phyloP scores from a whole-genome alignment of 805 yeast genomes.

The Lipomyces kockii region DNA sequence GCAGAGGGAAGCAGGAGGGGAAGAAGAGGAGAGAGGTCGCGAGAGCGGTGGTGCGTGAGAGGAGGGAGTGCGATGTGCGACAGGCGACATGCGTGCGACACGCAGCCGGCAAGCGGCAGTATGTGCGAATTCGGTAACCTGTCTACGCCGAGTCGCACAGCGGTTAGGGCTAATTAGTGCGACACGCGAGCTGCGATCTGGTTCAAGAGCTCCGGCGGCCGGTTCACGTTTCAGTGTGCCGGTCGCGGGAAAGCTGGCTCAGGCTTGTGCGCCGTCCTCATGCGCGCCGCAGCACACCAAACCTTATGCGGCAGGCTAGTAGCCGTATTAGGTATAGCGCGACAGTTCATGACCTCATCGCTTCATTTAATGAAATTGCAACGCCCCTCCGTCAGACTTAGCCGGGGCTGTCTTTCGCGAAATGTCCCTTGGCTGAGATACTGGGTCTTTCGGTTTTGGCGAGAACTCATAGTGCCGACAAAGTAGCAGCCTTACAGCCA shows the following conservation, averaged over 20 bases:
- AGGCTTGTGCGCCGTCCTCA: background rate
- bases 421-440: background rate
- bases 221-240: background rate
- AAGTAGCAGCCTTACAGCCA: background rate
- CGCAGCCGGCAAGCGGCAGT: background rate
- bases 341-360: background rate
- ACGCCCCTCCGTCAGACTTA: background rate
- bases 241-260: slow-evolving; percentile 2
- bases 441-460: background rate
- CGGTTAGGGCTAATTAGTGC: background rate
- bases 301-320: slow-evolving; percentile 70
- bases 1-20: background rate
- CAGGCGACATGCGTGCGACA: background rate
- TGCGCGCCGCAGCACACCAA: slow-evolving; percentile 10
- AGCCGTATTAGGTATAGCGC: slow-evolving; percentile 60
- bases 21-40: slow-evolving; percentile 9
- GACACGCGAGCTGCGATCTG: background rate
- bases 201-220: background rate
- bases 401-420: no score
- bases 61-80: slow-evolving; percentile 8
- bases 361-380: background rate
- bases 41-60: slow-evolving; percentile 15
- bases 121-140: background rate
- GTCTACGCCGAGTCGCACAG: background rate
- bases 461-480: background rate